Evolutionary conservation across 1,284 basidiomycete genomes (phyloP).

Genomic region (Ceratobasidium sp.): DNA sequence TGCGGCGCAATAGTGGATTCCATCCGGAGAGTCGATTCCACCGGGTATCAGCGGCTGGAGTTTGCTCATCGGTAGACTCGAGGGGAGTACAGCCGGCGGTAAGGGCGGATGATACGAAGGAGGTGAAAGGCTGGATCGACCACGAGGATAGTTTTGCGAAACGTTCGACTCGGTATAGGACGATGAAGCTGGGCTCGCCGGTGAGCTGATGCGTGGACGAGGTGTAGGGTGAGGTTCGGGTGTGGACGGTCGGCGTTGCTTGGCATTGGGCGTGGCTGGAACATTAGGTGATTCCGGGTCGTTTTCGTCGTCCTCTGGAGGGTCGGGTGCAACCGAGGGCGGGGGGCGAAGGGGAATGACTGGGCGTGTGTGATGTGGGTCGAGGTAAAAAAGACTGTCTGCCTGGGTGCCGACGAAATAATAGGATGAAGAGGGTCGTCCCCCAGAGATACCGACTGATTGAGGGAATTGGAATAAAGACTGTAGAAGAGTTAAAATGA

Average conservation of each 20-base stretch:
- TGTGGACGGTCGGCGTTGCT: constrained; percentile 7
- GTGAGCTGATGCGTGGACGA: constrained; percentile 33
- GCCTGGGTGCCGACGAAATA: constrained; percentile 96
- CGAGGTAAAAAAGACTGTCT: constrained; percentile 92
- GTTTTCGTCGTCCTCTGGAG: constrained; percentile 15
- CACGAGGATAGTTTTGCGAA: constrained; percentile 14
- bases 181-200: constrained; percentile 31
- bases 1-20: constrained; percentile 67
- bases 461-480: constrained; percentile 92
- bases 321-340: constrained; percentile 52
- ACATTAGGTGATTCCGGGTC: neutral
- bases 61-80: constrained; percentile 16
- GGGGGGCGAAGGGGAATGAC: constrained; percentile 79
- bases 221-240: constrained; percentile 34
- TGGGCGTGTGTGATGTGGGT: constrained; percentile 91
- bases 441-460: constrained; percentile 95
- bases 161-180: constrained; percentile 33
- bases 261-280: constrained; percentile 27
- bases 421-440: constrained; percentile 93
- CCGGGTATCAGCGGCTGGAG: constrained; percentile 45
- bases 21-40: constrained; percentile 59
- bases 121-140: constrained; percentile 34
- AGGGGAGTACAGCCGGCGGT: constrained; percentile 10
- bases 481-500: constrained; percentile 56
- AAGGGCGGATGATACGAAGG: constrained; percentile 25